Evolutionary conservation across 208 protist genomes (phyloP).

Genomic region (Crithidia expoeki): DNA sequence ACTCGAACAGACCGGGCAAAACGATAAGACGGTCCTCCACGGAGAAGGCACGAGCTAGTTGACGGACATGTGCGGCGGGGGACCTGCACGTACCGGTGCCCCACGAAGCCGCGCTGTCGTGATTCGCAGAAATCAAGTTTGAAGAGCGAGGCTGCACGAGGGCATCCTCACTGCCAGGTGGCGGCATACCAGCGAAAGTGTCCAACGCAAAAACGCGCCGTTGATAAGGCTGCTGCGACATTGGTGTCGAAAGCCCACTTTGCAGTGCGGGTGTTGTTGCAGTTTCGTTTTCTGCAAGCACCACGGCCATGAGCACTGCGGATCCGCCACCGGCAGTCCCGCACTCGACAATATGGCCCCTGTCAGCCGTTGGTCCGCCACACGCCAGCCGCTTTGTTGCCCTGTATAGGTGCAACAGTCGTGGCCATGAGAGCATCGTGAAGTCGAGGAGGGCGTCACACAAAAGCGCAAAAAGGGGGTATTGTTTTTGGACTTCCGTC

Average conservation of each 20-base stretch:
- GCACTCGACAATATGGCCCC: constrained; percentile 71
- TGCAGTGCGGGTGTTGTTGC: neutral
- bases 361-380: neutral
- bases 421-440: constrained; percentile 83
- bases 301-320: constrained; percentile 72
- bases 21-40: constrained; percentile 61
- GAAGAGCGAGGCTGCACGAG: neutral
- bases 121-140: neutral
- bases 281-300: constrained; percentile 33
- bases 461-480: constrained; percentile 75
- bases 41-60: constrained; percentile 59
- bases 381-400: constrained; percentile 30
- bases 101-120: constrained; percentile 41
- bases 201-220: constrained; percentile 70
- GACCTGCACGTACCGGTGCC: constrained; percentile 68
- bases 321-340: constrained; percentile 73
- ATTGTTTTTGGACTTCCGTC: constrained; percentile 34
- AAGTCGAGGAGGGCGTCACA: constrained; percentile 73
- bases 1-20: constrained; percentile 55
- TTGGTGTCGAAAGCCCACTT: neutral
- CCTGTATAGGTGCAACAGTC: constrained; percentile 62
- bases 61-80: constrained; percentile 37
- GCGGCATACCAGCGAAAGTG: constrained; percentile 77
- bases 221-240: neutral
- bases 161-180: constrained; percentile 43